Conservation (phyloP, 164 flowering plant genomes). For the Macadamia integrifolia region DNA sequence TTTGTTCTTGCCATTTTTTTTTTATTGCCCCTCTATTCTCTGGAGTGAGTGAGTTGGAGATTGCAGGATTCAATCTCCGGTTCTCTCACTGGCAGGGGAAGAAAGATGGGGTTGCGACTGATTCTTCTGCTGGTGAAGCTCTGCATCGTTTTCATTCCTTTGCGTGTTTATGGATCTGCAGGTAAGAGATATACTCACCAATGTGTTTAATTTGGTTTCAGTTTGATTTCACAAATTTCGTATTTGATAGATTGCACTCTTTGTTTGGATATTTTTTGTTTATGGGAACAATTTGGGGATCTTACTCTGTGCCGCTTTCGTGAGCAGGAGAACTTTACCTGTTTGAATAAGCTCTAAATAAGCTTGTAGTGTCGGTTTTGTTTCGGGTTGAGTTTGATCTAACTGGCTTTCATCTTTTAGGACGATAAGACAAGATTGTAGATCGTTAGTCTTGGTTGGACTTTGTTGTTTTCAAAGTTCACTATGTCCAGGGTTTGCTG, state of each 20-base stretch:
- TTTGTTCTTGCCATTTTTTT: not conserved
- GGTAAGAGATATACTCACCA: slow-evolving; percentile 30
- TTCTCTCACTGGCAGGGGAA: slow-evolving; percentile 23
- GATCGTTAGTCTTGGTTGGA: not conserved
- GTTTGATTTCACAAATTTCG: slow-evolving; percentile 6
- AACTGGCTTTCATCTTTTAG: not conserved
- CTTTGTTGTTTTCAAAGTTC: not conserved
- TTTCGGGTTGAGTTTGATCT: not conserved
- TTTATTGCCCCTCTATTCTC: not conserved
- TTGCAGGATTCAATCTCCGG: slow-evolving; percentile 15
- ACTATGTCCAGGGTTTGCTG: not conserved
- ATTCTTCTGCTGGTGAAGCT: slow-evolving; percentile 30
- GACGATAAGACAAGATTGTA: no score
- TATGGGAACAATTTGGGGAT: slow-evolving; percentile 7
- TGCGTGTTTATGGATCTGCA: slow-evolving; percentile 37
- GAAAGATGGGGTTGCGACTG: slow-evolving; percentile 25
- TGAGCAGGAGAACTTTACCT: not conserved
- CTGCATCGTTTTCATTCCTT: slow-evolving; percentile 26
- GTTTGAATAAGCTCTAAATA: not conserved
- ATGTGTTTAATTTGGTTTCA: not conserved
- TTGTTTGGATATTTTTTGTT: not conserved
- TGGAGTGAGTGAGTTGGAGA: slow-evolving; percentile 7
- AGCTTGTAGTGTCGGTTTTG: not conserved
- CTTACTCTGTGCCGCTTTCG: not conserved
- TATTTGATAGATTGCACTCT: not conserved